A percentile compares a stretch with the other conserved stretches of the same genome.
Conservation (phyloP, 169 alveolate genomes). For the Cryptosporidium ubiquitum region DNA sequence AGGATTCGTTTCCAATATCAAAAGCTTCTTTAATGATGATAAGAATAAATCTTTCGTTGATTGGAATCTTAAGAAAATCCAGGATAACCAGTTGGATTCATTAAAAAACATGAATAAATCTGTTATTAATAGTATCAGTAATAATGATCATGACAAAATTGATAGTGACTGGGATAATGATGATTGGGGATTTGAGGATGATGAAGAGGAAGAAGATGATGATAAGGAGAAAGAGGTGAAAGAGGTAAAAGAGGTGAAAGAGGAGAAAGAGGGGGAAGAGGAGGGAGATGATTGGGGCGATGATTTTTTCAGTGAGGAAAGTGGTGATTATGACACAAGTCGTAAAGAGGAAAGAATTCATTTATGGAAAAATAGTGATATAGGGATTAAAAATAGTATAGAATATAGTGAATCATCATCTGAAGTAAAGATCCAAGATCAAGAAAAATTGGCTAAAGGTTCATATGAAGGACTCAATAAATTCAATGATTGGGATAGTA, state of each 20-base stretch:
- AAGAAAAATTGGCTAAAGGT: background rate
- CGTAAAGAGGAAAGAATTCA: background rate
- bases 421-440: background rate
- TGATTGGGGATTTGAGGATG: slow-evolving; percentile 23
- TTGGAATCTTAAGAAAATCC: slow-evolving; percentile 50
- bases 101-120: slow-evolving; percentile 3
- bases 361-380: background rate
- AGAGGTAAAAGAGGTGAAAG: background rate
- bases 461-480: background rate
- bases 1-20: slow-evolving; percentile 71
- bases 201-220: background rate
- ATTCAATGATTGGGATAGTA: background rate
- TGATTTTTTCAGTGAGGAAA: background rate
- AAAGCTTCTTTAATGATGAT: slow-evolving; percentile 74
- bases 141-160: background rate
- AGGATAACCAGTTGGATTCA: slow-evolving; percentile 23
- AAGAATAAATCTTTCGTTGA: slow-evolving; percentile 50
- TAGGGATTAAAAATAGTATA: background rate
- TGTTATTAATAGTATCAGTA: slow-evolving; percentile 9
- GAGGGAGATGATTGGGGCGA: background rate
- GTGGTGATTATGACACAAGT: background rate
- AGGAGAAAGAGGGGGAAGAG: too few relatives aligned
- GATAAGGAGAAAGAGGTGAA: background rate
- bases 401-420: background rate
- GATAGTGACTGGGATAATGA: background rate